Conservation (phyloP, 257 asterid genomes). For the Petrea volubilis region DNA sequence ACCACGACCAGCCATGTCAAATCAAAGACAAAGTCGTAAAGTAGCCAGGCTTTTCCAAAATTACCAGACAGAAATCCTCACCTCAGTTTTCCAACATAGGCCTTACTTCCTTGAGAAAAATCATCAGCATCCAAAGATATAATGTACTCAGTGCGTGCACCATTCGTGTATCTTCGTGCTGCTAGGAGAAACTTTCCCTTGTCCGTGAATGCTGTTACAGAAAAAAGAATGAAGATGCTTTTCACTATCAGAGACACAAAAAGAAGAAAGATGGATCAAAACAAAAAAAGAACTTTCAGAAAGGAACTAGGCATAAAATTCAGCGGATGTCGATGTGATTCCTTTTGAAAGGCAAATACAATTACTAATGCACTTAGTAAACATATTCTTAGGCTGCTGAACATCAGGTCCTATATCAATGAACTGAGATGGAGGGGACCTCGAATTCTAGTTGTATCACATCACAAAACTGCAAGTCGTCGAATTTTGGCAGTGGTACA, state of each 20-base stretch:
- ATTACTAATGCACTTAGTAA: background rate
- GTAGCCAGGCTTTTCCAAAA: slow-evolving; percentile 5
- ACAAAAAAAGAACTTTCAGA: background rate
- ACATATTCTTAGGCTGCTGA: background rate
- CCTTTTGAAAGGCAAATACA: background rate
- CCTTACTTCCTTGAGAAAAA: slow-evolving; percentile 86
- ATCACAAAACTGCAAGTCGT: background rate
- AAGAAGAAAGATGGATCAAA: background rate
- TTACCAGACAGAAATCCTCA: slow-evolving; percentile 26
- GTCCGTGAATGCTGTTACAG: slow-evolving; percentile 67
- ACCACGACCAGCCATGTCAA: background rate
- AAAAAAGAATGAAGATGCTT: slow-evolving; percentile 19
- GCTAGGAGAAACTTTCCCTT: slow-evolving; percentile 93
- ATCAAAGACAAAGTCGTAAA: background rate
- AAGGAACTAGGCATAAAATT: background rate
- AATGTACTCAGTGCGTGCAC: slow-evolving; percentile 80
- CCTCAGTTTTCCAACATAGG: slow-evolving; percentile 96
- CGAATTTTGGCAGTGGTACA: background rate
- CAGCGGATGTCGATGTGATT: background rate
- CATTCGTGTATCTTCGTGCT: slow-evolving; percentile 77
- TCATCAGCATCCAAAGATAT: slow-evolving; percentile 83
- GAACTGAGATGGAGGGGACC: background rate
- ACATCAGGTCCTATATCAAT: background rate
- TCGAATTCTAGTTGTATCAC: background rate
- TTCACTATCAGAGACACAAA: background rate